Evolutionary conservation across 2,329 filamentous ascomycete genomes (phyloP), one percentile per base, ranked within the genome.

Genomic region (Pseudogymnoascus sp.): DNA sequence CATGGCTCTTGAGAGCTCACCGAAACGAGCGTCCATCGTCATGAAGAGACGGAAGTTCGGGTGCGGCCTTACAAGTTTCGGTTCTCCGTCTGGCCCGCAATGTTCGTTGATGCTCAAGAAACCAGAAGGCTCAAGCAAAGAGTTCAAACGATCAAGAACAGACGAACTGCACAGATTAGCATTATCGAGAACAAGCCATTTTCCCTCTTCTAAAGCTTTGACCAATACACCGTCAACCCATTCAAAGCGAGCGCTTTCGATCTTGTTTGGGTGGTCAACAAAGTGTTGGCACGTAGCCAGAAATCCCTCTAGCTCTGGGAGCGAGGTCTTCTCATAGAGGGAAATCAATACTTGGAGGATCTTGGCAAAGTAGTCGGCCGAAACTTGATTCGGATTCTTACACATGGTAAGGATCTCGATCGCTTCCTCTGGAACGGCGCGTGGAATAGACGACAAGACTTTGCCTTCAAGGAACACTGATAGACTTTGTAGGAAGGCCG

Each of bases 161-260:
- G 93, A 96, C 23, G 93, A 89, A 71, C 89, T 97, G 77, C 96
- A 99, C 64, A 99, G 83, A 71, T 99, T 99, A 65, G 96, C 95
- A 75, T 99, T 97, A 75, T 99, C 95, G 21, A 99, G 85, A 10
- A 99, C 88, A 17, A 99, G 81, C 95, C 95, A 99, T 65, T 92
- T 84, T 13, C 95, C 95, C 68, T 88, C 81, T 71, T 96, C 83
- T 10, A 97, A 80, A 44, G 95, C 93, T 69, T 92, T 88, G 59
- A 97, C 88, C 46, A 99, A 87, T 59, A 96, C 85, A 64, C 96
- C 95, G 73, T 99, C 93, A 1, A 96, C 86, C 95, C 95, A 99
- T 74, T 96, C 91, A 72, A 99, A 99, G 1, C 89, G 88, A 21
- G 92, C 91, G 66, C 88, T 88, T 21, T 88, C 84, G 23, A 91